phyloP scores from a whole-genome alignment of 2,329 filamentous ascomycete genomes.

The Fusarium metavorans region DNA sequence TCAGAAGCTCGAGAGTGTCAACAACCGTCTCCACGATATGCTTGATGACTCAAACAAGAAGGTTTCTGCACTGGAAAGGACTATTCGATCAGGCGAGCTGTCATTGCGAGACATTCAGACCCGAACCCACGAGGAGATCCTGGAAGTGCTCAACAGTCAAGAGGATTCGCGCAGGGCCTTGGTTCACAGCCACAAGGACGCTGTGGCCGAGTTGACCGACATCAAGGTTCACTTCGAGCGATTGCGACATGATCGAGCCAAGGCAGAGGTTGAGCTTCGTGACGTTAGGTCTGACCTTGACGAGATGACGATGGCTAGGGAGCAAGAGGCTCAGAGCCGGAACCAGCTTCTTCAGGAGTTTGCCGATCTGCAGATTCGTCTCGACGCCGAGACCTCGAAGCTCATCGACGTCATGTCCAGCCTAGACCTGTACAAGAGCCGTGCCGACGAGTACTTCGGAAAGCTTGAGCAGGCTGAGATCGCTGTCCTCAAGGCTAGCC shows the following conservation, averaged over 20 bases:
- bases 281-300: slow-evolving; percentile 86
- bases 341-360: slow-evolving; percentile 92
- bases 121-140: slow-evolving; percentile 92
- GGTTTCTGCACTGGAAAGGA: slow-evolving; percentile 88
- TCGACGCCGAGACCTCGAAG: slow-evolving; percentile 90
- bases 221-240: slow-evolving; percentile 90
- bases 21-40: slow-evolving; percentile 91
- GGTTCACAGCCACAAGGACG: slow-evolving; percentile 86
- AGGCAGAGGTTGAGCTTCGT: slow-evolving; percentile 86
- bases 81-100: slow-evolving; percentile 86
- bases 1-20: slow-evolving; percentile 92
- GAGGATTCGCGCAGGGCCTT: slow-evolving; percentile 88
- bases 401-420: slow-evolving; percentile 86
- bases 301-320: slow-evolving; percentile 81
- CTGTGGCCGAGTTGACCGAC: slow-evolving; percentile 85
- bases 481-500: slow-evolving; percentile 88
- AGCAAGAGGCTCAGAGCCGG: slow-evolving; percentile 89
- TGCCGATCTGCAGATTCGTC: slow-evolving; percentile 90
- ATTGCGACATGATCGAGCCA: slow-evolving; percentile 82
- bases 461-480: slow-evolving; percentile 98
- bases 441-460: slow-evolving; percentile 95
- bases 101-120: slow-evolving; percentile 92
- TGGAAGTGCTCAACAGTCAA: slow-evolving; percentile 92
- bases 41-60: slow-evolving; percentile 95
- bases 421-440: slow-evolving; percentile 88